Evolutionary conservation across 257 asterid species (phyloP).

Genomic region (Capsicum baccatum): DNA sequence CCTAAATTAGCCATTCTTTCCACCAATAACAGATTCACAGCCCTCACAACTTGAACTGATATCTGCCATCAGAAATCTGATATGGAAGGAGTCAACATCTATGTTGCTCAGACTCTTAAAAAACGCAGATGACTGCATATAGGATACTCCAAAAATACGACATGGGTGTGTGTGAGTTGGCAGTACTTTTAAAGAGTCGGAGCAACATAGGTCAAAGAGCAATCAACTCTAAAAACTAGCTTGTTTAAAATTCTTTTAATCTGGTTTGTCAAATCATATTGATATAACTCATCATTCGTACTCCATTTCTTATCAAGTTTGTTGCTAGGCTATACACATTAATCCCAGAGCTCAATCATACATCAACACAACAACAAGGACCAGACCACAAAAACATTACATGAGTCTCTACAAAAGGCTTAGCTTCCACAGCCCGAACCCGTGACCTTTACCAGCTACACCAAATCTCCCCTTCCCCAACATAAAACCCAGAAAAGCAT

Average conservation of each 20-base stretch:
- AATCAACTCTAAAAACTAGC: slow-evolving; percentile 8
- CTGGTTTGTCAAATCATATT: background rate
- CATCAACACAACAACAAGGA: too few species aligned
- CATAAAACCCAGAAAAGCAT: background rate
- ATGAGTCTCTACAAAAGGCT: too few species aligned
- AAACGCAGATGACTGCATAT: too few species aligned
- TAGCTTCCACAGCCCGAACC: too few species aligned
- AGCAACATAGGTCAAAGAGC: background rate
- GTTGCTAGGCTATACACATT: background rate
- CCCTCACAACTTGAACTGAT: background rate
- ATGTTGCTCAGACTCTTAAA: too few species aligned
- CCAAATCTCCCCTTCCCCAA: background rate
- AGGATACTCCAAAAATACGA: too few species aligned
- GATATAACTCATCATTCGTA: background rate
- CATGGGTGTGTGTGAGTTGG: too few species aligned
- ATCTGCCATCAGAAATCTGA: background rate
- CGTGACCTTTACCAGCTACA: too few species aligned
- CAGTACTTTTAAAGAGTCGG: too few species aligned
- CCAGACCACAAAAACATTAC: too few species aligned
- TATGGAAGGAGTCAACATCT: background rate
- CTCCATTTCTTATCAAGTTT: background rate
- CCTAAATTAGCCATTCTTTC: background rate
- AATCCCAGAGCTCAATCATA: background rate
- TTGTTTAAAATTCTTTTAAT: background rate
- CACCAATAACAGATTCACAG: background rate